These are phyloP conservation scores for Auricularia auricula-judae DNA, from an alignment of 768 basidiomycete genomes.

Conservation along the genomic window DNA sequence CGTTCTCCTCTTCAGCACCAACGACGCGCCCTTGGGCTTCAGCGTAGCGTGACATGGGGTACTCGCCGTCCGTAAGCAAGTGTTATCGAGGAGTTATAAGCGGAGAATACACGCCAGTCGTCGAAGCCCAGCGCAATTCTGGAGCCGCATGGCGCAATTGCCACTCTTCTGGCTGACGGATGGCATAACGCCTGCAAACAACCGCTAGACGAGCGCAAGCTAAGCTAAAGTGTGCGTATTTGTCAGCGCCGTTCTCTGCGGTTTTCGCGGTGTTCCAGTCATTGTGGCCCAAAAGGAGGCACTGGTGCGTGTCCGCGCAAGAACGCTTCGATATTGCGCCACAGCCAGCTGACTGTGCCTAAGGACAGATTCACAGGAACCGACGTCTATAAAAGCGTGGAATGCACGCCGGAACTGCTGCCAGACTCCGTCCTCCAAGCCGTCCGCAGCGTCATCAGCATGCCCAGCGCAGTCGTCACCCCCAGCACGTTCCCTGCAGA, in stretches of 20 bases:
- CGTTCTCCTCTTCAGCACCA: neutral
- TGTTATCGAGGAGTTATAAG: too few relatives aligned
- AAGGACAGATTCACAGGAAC: neutral
- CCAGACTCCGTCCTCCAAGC: neutral
- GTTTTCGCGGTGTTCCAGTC: too few relatives aligned
- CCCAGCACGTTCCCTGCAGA: conserved; percentile 1
- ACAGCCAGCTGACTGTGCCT: neutral
- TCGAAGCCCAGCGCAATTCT: too few relatives aligned
- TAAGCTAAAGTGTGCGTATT: too few relatives aligned
- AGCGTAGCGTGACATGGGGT: neutral
- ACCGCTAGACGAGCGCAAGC: too few relatives aligned
- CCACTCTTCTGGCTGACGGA: too few relatives aligned
- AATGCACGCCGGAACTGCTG: neutral
- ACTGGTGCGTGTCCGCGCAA: neutral
- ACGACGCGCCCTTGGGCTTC: neutral
- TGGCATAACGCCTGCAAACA: too few relatives aligned
- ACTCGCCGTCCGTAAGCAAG: too few relatives aligned
- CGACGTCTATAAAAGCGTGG: neutral
- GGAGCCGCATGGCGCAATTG: too few relatives aligned
- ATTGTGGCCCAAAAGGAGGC: too few relatives aligned
- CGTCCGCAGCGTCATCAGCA: neutral
- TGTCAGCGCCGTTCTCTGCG: too few relatives aligned
- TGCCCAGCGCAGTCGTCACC: neutral
- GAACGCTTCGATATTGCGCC: neutral
- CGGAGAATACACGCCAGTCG: too few relatives aligned